These are phyloP conservation scores for Hibiscus tridactylites DNA, from an alignment of 345 rosid species.

Conservation along the genomic window DNA sequence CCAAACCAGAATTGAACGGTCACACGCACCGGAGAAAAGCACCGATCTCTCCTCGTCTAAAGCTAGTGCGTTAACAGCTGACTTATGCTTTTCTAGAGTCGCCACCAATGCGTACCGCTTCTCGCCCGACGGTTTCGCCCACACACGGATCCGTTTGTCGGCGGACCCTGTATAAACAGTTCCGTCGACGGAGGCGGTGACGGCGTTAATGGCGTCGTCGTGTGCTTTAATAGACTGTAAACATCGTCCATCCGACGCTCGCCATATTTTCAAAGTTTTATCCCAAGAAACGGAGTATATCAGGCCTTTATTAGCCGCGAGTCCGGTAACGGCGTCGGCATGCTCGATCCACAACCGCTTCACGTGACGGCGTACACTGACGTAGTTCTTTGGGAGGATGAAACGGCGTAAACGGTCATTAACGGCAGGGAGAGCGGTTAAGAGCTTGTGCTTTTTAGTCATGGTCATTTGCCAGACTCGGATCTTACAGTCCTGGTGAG, in stretches of 20 bases:
- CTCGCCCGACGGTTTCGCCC: slow-evolving; percentile 48
- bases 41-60: slow-evolving; percentile 65
- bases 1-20: slow-evolving; percentile 92
- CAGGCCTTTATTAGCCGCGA: slow-evolving; percentile 47
- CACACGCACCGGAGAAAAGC: slow-evolving; percentile 87
- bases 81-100: slow-evolving; percentile 74
- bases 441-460: slow-evolving; percentile 34
- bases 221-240: slow-evolving; percentile 68
- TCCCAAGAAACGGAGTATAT: slow-evolving; percentile 94
- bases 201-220: slow-evolving; percentile 78
- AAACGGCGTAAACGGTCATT: slow-evolving; percentile 72
- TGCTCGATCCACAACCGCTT: slow-evolving; percentile 81
- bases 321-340: slow-evolving; percentile 77
- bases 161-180: slow-evolving; percentile 86
- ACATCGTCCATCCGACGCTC: slow-evolving; percentile 58
- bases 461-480: slow-evolving; percentile 67
- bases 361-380: slow-evolving; percentile 64
- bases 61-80: slow-evolving; percentile 82
- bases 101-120: slow-evolving; percentile 49
- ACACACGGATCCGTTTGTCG: slow-evolving; percentile 68
- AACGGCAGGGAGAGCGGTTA: slow-evolving; percentile 60
- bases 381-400: slow-evolving; percentile 76
- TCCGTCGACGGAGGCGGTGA: slow-evolving; percentile 57
- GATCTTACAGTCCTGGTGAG: slow-evolving; percentile 83
- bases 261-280: slow-evolving; percentile 70